Base-by-base conservation (phyloP, 192 early-diverging fungal genomes). In the Chytriomyces confervae region DNA sequence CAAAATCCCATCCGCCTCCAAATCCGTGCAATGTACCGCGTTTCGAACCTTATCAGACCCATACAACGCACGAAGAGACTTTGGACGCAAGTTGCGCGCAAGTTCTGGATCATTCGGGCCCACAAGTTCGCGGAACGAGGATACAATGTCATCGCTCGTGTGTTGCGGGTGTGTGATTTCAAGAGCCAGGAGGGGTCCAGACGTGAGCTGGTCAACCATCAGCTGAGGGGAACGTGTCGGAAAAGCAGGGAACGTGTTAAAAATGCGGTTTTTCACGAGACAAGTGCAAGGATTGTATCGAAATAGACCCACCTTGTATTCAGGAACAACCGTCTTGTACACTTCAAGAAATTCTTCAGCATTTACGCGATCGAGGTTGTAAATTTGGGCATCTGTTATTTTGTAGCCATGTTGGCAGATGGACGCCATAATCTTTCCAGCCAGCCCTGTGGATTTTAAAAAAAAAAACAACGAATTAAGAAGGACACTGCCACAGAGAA, bases 301-400 rank as follows among this genome's bases (percentile, higher is more conserved):
- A 74, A 70, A 36, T 36, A 36, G 1, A 36, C 36, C 1, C 75
- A 84, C 84, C 64, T 90, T 82, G 66, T 89, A 90, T 45, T 90
- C 88, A 9, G 86, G 85, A 46, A 90, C 75, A 47, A 90, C 85
- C 1, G 87, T 89, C 66, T 89, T 90, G 70, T 90, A 90, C 7
- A 90, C 81, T 76, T 90, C 88, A 23, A 90, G 64, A 68, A 90
- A 90, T 66, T 90, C 89, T 63, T 89, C 84, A 23, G 84, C 89
- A 69, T 89, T 87, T 13, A 81, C 68, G 7, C 71, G 63, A 16
- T 90, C 86, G 60, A 90, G 77, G 63, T 80, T 78, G 44, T 84
- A 82, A 29, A 85, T 78, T 69, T 90, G 79, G 50, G 83, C 66
- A 68, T 90, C 88, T 20, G 75, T 78, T 11, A 90, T 82, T 46